Percentiles rank a stretch among this genome's conserved stretches.
Evolutionary conservation across 164 flowering plant genomes (phyloP).

Genomic region (Protea cynaroides): DNA sequence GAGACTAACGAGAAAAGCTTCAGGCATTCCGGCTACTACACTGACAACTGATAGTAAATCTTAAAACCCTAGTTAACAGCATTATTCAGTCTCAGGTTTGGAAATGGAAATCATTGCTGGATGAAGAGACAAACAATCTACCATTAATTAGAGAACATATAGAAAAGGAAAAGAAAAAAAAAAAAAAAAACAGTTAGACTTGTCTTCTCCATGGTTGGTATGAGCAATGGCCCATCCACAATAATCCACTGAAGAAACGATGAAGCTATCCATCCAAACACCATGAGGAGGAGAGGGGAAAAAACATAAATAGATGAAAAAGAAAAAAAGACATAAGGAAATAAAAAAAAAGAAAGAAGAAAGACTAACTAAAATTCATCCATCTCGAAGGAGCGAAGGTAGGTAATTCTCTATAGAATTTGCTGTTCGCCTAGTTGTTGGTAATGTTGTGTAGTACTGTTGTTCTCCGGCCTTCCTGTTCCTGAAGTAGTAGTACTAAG

Average conservation of each 20-base stretch:
- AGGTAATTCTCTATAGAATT: not conserved
- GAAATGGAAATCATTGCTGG: not conserved
- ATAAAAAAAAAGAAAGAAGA: not conserved
- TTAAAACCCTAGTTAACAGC: not conserved
- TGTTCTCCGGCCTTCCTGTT: not conserved
- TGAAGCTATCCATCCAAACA: slow-evolving; percentile 3
- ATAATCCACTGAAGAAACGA: slow-evolving; percentile 8
- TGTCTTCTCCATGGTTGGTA: not conserved
- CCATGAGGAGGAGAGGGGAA: not conserved
- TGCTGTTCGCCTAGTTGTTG: not conserved
- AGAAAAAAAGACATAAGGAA: slow-evolving; percentile 1
- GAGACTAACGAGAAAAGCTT: not conserved
- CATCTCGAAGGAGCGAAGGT: not conserved
- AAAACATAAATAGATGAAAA: not conserved
- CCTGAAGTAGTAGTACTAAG: not conserved
- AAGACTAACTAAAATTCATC: slow-evolving; percentile 10
- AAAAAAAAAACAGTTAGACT: not conserved
- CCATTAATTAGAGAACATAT: not conserved
- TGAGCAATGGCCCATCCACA: slow-evolving; percentile 24
- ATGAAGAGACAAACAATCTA: not conserved
- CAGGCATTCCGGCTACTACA: too few species aligned
- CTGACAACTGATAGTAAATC: too few species aligned
- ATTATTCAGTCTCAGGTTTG: not conserved
- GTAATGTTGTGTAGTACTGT: not conserved
- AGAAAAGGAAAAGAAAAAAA: too few species aligned